These are phyloP conservation scores for Ramalina intermedia DNA, from an alignment of 495 filamentous ascomycete genomes.

Conservation along the genomic window DNA sequence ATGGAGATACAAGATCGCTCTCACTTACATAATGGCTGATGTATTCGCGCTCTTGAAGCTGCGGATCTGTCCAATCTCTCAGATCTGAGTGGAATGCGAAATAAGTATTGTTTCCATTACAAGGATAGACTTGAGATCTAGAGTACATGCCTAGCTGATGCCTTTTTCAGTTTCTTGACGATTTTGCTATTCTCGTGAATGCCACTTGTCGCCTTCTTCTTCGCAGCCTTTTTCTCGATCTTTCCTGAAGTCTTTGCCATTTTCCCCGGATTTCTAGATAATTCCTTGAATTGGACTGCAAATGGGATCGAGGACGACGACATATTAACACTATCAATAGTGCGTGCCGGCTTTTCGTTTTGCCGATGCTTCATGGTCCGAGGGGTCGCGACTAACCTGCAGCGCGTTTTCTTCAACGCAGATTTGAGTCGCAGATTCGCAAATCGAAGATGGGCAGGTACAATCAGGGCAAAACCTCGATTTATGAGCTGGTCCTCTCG, in stretches of 20 bases:
- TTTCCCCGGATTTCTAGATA: conserved; percentile 11
- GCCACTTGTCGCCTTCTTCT: conserved; percentile 51
- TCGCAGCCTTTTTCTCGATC: conserved; percentile 69
- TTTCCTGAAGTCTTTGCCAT: conserved; percentile 70
- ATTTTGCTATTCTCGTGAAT: conserved; percentile 78
- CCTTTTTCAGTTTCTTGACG: conserved; percentile 57
- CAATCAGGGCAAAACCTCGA: no score
- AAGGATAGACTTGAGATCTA: no score
- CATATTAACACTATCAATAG: no score
- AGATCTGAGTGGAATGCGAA: conserved; percentile 22
- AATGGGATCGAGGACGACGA: no score
- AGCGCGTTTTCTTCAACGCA: no score
- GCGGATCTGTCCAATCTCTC: conserved; percentile 58
- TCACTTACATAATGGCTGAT: conserved; percentile 50
- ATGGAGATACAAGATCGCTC: background rate
- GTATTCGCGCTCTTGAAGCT: conserved; percentile 44
- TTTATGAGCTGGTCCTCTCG: no score
- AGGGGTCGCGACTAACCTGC: no score
- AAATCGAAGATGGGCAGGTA: no score
- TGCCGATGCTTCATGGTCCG: no score
- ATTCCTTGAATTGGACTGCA: background rate
- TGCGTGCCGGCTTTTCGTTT: no score
- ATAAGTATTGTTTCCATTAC: no score
- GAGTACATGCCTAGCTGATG: conserved; percentile 35
- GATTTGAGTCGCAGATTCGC: no score